Conservation (phyloP, 2,329 filamentous ascomycete genomes). For the Elsinoe perseae region DNA sequence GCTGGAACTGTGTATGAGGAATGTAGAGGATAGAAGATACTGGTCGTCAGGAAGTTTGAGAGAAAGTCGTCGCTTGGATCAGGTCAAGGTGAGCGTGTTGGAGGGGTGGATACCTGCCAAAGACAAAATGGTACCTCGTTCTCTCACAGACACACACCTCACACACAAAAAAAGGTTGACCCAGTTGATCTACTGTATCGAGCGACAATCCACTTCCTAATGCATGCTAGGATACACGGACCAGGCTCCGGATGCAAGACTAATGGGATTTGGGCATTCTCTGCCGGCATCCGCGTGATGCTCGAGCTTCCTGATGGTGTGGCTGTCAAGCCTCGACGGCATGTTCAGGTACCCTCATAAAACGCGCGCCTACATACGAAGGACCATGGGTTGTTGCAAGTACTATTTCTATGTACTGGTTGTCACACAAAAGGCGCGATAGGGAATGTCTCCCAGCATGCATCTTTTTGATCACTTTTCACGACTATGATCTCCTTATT, state of each 20-base stretch:
- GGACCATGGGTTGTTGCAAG: background rate
- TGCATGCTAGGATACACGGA: background rate
- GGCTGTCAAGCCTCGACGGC: conserved; percentile 1
- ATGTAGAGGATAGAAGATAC: background rate
- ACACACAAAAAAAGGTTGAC: conserved; percentile 6
- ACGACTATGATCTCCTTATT: background rate
- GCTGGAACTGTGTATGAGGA: background rate
- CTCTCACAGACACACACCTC: background rate
- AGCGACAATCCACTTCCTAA: conserved; percentile 3
- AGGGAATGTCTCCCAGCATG: background rate
- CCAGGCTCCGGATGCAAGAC: conserved; percentile 1
- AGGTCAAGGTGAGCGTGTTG: background rate
- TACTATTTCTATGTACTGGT: background rate
- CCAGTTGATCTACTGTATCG: background rate
- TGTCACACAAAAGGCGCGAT: no score
- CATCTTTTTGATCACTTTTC: background rate
- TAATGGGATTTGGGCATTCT: background rate
- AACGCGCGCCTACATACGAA: background rate
- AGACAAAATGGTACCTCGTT: no score
- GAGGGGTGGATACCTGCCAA: background rate
- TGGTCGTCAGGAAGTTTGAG: background rate
- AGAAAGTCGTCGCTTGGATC: background rate
- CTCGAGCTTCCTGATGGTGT: conserved; percentile 6
- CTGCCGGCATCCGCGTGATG: conserved; percentile 8
- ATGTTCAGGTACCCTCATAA: background rate